Evolutionary conservation across 2,329 filamentous ascomycete species (phyloP).

Genomic region (Colletotrichum viniferum): DNA sequence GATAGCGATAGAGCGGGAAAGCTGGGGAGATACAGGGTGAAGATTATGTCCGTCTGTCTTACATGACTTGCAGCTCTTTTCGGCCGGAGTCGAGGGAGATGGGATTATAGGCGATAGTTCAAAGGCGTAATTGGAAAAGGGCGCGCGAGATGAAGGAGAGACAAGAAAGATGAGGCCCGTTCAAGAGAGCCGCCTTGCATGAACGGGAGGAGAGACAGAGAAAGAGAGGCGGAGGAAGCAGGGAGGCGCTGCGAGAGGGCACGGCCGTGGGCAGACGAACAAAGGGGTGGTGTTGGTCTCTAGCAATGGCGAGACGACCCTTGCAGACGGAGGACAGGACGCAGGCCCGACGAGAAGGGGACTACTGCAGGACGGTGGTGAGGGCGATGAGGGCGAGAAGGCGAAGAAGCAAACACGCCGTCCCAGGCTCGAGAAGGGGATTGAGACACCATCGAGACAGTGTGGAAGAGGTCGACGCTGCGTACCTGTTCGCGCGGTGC

Average conservation of each 20-base stretch:
- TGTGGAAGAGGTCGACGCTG: not conserved
- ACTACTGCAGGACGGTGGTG: slow-evolving; percentile 3
- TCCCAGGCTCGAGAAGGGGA: slow-evolving; percentile 1
- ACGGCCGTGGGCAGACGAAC: not conserved
- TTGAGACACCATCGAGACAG: slow-evolving; percentile 5
- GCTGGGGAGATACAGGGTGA: not conserved
- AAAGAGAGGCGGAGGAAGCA: slow-evolving; percentile 8
- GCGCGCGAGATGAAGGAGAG: slow-evolving; percentile 4
- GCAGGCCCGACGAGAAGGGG: not conserved
- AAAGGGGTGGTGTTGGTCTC: not conserved
- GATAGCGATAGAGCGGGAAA: not conserved
- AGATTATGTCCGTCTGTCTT: slow-evolving; percentile 3
- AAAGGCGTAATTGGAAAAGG: not conserved
- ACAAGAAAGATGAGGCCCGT: not conserved
- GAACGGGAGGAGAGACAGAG: slow-evolving; percentile 13
- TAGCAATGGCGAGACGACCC: not conserved
- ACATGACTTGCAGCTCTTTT: slow-evolving; percentile 3
- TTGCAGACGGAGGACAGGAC: slow-evolving; percentile 11
- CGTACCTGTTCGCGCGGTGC: not conserved
- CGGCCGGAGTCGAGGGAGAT: slow-evolving; percentile 13
- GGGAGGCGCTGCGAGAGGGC: not conserved
- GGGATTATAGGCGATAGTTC: not conserved
- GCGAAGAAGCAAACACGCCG: slow-evolving; percentile 8
- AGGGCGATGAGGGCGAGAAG: not conserved
- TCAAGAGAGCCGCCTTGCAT: slow-evolving; percentile 6